Percentiles rank a stretch among this genome's conserved stretches.
Evolutionary conservation across 108 stramenopile species (phyloP).

Genomic region (Fragilaria crotonensis): DNA sequence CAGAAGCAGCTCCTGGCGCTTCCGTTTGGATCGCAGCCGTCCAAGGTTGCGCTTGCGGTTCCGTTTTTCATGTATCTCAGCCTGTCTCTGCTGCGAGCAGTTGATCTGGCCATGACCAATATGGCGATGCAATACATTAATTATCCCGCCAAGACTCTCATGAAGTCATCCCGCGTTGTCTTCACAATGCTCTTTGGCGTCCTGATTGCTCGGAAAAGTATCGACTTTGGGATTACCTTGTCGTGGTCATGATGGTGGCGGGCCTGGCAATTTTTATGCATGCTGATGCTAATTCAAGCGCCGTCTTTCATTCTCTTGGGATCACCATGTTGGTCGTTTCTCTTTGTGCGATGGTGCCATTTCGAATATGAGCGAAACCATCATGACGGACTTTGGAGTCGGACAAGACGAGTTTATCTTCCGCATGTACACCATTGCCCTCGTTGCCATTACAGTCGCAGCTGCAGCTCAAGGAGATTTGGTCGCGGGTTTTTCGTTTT

Average conservation of each 20-base stretch:
- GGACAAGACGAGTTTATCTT: constrained; percentile 92
- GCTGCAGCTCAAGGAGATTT: constrained; percentile 67
- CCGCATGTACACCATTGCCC: constrained; percentile 73
- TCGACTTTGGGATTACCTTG: constrained; percentile 49
- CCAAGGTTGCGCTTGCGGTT: constrained; percentile 18
- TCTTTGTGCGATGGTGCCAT: constrained; percentile 82
- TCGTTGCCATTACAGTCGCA: constrained; percentile 64
- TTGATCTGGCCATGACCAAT: constrained; percentile 86
- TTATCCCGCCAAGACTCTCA: constrained; percentile 88
- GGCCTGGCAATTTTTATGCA: constrained; percentile 85
- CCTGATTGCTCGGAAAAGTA: constrained; percentile 62
- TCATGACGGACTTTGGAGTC: constrained; percentile 77
- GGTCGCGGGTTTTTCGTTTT: constrained; percentile 49
- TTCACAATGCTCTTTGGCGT: constrained; percentile 91
- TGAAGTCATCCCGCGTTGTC: constrained; percentile 76
- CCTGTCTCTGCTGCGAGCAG: constrained; percentile 65
- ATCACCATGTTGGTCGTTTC: constrained; percentile 78
- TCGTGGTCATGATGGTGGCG: constrained; percentile 74
- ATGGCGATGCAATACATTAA: constrained; percentile 88
- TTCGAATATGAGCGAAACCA: constrained; percentile 70
- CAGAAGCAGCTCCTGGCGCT: constrained; percentile 7
- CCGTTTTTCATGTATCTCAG: constrained; percentile 68
- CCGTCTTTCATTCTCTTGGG: constrained; percentile 72
- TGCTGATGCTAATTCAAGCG: constrained; percentile 70
- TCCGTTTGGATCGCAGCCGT: background rate